Evolutionary conservation across 1,284 basidiomycete genomes (phyloP).

Genomic region (Microbotryomycetes sp.): DNA sequence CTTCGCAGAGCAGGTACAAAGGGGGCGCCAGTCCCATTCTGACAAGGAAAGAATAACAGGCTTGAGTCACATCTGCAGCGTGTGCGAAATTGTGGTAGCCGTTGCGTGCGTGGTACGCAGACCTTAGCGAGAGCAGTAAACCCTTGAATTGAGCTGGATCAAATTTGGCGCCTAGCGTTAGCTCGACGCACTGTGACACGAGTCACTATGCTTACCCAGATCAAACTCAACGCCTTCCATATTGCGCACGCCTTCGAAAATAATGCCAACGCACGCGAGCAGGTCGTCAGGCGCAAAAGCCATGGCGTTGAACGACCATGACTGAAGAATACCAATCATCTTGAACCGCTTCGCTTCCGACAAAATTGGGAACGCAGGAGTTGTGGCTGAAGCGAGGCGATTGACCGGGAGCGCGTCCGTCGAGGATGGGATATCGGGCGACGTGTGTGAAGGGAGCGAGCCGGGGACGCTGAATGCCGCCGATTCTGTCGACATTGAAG

Average conservation of each 20-base stretch:
- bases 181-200: constrained; percentile 45
- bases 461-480: constrained; percentile 11
- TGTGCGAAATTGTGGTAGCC: constrained; percentile 95
- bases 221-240: constrained; percentile 65
- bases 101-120: constrained; percentile 79
- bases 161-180: neutral
- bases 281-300: constrained; percentile 69
- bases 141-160: constrained; percentile 55
- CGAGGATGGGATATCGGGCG: neutral
- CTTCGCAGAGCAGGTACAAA: constrained; percentile 49
- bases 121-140: constrained; percentile 71
- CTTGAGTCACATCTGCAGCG: constrained; percentile 88
- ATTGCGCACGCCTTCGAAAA: constrained; percentile 52
- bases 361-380: constrained; percentile 23
- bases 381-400: constrained; percentile 4
- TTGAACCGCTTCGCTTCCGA: constrained; percentile 29
- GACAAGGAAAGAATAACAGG: constrained; percentile 74
- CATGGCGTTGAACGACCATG: constrained; percentile 83
- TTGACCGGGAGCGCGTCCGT: neutral
- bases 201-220: constrained; percentile 61
- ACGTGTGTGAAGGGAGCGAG: constrained; percentile 7
- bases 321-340: constrained; percentile 58
- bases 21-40: constrained; percentile 72
- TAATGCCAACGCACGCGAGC: constrained; percentile 66
- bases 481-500: constrained; percentile 28